Percentiles rank a stretch among this genome's conserved stretches.
Evolutionary conservation across 176 grass and related monocot genomes (phyloP).

Genomic region (Oryza officinalis): DNA sequence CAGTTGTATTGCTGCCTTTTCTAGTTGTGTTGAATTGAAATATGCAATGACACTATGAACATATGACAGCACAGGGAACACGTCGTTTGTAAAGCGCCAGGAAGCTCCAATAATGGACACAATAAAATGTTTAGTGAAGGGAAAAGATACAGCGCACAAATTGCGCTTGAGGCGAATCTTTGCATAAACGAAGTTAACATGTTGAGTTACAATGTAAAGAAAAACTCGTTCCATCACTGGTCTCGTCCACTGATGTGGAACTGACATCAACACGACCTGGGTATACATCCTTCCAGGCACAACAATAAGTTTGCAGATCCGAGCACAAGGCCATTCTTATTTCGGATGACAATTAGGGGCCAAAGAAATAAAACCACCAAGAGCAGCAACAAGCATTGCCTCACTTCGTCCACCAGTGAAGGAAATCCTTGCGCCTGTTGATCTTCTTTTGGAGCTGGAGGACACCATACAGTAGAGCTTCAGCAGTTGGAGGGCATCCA

Average conservation of each 20-base stretch:
- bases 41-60: neutral
- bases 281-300: constrained; percentile 35
- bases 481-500: constrained; percentile 91
- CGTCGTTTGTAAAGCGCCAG: neutral
- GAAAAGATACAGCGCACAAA: neutral
- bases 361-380: constrained; percentile 28
- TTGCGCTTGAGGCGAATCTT: neutral
- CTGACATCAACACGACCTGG: neutral
- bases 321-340: constrained; percentile 39
- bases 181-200: constrained; percentile 1
- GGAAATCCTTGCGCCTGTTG: constrained; percentile 96
- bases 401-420: constrained; percentile 97
- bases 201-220: constrained; percentile 33
- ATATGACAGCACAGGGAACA: neutral
- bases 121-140: neutral
- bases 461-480: constrained; percentile 92
- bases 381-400: constrained; percentile 6
- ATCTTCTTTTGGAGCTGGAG: constrained; percentile 99
- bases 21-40: neutral
- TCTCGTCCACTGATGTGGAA: constrained; percentile 27
- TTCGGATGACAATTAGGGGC: constrained; percentile 42
- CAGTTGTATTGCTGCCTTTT: too few species aligned
- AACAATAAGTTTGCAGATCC: constrained; percentile 30
- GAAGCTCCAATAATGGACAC: neutral
- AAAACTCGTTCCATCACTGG: constrained; percentile 19